A percentile compares a stretch with the other conserved stretches of the same genome.
Conservation (phyloP, 306 rosid species). For the Pterocarpus macrocarpus region DNA sequence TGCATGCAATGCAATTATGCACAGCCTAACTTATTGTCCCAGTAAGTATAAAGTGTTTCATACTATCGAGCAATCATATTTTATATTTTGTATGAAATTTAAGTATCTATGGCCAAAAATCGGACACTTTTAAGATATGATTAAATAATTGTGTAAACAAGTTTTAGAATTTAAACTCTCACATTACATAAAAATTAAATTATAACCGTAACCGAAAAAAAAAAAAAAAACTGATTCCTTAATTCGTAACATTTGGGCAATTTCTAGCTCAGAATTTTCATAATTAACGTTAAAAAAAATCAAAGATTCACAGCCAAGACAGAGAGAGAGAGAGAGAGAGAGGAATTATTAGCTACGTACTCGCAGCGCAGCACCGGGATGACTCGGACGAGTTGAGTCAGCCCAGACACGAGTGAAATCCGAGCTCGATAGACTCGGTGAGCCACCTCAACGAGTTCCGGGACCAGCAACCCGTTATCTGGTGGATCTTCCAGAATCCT, state of each 20-base stretch:
- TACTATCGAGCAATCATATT: not conserved
- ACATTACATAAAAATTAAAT: no score
- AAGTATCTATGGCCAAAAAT: no score
- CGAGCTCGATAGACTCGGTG: constrained; percentile 70
- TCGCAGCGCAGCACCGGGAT: constrained; percentile 73
- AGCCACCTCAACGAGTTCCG: constrained; percentile 75
- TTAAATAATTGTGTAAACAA: no score
- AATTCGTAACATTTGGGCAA: not conserved
- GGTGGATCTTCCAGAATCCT: constrained; percentile 73
- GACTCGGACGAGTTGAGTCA: constrained; percentile 59
- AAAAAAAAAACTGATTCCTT: constrained; percentile 12
- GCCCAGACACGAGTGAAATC: constrained; percentile 56
- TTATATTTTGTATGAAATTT: no score
- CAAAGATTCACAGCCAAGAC: not conserved
- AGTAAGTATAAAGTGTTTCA: no score
- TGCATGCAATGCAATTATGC: constrained; percentile 4
- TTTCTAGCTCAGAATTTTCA: constrained; percentile 23
- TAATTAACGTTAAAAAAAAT: not conserved
- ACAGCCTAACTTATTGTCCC: not conserved
- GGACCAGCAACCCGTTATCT: constrained; percentile 78
- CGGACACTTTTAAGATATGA: no score
- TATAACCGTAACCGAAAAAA: not conserved
- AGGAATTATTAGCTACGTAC: constrained; percentile 47
- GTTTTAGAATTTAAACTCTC: no score
- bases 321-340: not conserved